phyloP scores from a whole-genome alignment of 129 eudicot genomes.

The Daucus carota region DNA sequence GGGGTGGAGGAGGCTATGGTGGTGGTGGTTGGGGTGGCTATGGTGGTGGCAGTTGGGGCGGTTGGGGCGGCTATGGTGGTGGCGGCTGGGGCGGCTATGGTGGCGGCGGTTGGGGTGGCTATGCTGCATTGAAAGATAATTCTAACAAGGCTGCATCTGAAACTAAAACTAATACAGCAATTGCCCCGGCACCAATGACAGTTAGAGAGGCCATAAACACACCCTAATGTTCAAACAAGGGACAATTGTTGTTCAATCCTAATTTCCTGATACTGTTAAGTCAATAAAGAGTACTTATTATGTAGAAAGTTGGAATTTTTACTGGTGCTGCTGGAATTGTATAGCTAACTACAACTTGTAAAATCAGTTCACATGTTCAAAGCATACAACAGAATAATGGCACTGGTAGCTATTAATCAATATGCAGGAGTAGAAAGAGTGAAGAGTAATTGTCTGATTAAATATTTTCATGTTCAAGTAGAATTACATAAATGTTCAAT shows the following conservation, averaged over 20 bases:
- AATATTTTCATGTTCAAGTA: neutral
- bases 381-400: neutral
- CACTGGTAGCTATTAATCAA: neutral
- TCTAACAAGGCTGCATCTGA: neutral
- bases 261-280: neutral
- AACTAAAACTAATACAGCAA: neutral
- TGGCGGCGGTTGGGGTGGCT: neutral
- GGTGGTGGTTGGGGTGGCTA: neutral
- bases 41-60: neutral
- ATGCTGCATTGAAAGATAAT: neutral
- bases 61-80: neutral
- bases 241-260: neutral
- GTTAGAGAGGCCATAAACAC: neutral
- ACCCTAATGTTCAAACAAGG: neutral
- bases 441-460: neutral
- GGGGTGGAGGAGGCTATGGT: neutral
- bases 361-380: neutral
- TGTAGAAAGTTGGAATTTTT: neutral
- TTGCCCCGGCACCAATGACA: neutral
- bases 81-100: neutral
- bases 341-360: neutral
- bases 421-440: conserved; percentile 1
- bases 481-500: neutral
- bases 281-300: neutral
- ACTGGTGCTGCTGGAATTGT: neutral